Base-by-base conservation (phyloP, 2,329 filamentous ascomycete genomes). In the Pseudocercospora pini-densiflorae region DNA sequence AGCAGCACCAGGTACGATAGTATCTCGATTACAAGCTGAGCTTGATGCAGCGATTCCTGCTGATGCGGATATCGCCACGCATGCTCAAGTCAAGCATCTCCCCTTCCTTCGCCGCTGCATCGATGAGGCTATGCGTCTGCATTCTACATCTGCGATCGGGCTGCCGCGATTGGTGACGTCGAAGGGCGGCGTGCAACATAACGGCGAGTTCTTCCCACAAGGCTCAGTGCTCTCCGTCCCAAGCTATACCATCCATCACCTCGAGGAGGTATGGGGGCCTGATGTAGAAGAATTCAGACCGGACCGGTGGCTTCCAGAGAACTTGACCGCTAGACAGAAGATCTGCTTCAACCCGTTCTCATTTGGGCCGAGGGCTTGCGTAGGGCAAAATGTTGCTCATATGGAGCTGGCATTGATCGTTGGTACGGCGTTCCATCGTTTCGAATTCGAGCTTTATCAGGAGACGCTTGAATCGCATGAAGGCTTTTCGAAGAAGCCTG, bases 261-360 rank as follows among this genome's bases (percentile, higher is more conserved):
- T 75, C 63, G 68, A 71, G 8, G 72, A 73, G 4, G 74, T 78
- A 14, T 79, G 77, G 77, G 77, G 77, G 10, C 57, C 68, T 3
- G 76, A 79, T 66, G 76, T 76, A 5, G 74, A 75, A 10, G 71
- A 73, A 0, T 77, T 78, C 67, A 73, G 70, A 3, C 77, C 77
- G 7, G 76, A 78, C 49, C 71, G 77, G 10, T 79, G 76, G 74
- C 62, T 70, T 8, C 65, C 65, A 19, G 83, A 83, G 4, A 76
- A 63, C 31, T 57, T 75, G 45, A 75, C 72, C 1, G 64, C 69
- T 27, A 62, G 67, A 16, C 75, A 76, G 66, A 78, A 78, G 66
- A 74, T 74, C 57, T 71, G 71, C n/a, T 79, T 79, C 63, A 76
- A 77, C 45, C 76, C 76, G 4, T 79, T 80, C 63, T 77, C 73